These are phyloP conservation scores for Canna indica DNA, from an alignment of 176 grass and related monocot species.

Conservation along the genomic window DNA sequence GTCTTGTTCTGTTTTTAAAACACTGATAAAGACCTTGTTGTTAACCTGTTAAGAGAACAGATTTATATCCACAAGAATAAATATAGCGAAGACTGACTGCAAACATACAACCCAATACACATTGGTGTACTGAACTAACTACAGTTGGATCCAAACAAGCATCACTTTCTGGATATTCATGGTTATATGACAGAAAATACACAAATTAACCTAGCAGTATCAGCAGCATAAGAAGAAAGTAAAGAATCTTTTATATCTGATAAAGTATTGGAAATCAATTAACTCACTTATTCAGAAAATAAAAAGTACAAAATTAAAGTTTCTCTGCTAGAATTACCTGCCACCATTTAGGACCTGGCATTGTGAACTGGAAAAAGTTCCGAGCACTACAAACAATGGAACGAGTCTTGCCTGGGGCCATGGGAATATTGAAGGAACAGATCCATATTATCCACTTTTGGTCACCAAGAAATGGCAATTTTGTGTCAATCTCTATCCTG, in stretches of 20 bases:
- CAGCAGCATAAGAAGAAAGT: background rate
- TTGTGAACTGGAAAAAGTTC: constrained; percentile 89
- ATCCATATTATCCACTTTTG: constrained; percentile 99
- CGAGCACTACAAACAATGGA: constrained; percentile 93
- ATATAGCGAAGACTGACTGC: too few relatives aligned
- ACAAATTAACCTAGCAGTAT: background rate
- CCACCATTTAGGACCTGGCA: constrained; percentile 91
- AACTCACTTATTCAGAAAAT: background rate
- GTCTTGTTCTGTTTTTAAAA: too few relatives aligned
- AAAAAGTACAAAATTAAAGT: background rate
- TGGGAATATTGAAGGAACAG: constrained; percentile 97
- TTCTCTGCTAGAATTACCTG: constrained; percentile 39
- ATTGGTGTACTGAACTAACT: background rate
- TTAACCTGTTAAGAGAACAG: too few relatives aligned
- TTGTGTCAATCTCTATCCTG: constrained; percentile 97
- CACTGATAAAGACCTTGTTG: too few relatives aligned
- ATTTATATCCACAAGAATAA: too few relatives aligned
- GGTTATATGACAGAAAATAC: too few relatives aligned
- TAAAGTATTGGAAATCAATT: background rate
- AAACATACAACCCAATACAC: background rate
- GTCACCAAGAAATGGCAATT: constrained; percentile 76
- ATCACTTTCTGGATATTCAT: background rate
- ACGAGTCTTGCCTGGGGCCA: constrained; percentile 92
- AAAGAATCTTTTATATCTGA: background rate
- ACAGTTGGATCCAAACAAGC: background rate